Conservation (phyloP, 2,329 filamentous ascomycete species). For the Clarireedia homoeocarpa region DNA sequence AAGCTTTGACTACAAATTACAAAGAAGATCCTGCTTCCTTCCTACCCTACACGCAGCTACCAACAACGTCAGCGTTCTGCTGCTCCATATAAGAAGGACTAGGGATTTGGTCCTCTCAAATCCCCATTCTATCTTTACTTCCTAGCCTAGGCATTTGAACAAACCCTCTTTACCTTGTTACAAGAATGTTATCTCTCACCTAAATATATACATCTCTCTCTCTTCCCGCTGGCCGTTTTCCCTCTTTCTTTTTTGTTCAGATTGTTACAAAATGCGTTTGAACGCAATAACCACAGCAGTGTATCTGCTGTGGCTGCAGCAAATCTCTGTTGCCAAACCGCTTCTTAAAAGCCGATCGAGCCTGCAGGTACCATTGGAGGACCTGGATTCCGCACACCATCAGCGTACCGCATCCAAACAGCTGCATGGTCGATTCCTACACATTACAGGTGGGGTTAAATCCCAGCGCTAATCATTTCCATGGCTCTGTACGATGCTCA, state of each 20-base stretch:
- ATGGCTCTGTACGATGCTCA: slow-evolving; percentile 18
- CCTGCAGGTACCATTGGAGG: slow-evolving; percentile 26
- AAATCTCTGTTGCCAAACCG: slow-evolving; percentile 19
- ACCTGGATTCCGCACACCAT: slow-evolving; percentile 16
- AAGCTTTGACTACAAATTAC: too few relatives aligned
- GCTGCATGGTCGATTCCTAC: slow-evolving; percentile 70
- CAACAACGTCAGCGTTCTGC: too few relatives aligned
- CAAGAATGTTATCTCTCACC: slow-evolving; percentile 2
- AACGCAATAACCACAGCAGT: slow-evolving; percentile 17
- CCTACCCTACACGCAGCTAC: too few relatives aligned
- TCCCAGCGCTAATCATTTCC: not conserved
- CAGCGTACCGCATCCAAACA: slow-evolving; percentile 26
- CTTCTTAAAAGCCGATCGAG: slow-evolving; percentile 13
- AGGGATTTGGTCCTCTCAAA: not conserved
- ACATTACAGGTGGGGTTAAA: slow-evolving; percentile 66
- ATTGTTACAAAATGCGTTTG: slow-evolving; percentile 17
- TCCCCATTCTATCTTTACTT: not conserved
- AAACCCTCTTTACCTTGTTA: not conserved
- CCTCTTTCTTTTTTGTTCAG: not conserved
- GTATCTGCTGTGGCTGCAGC: slow-evolving; percentile 14
- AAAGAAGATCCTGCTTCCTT: too few relatives aligned
- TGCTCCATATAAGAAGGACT: too few relatives aligned
- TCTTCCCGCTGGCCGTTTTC: not conserved
- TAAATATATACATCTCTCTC: not conserved
- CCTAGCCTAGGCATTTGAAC: not conserved